Evolutionary conservation across 2,329 filamentous ascomycete species (phyloP), one percentile per base, ranked within the genome.

Genomic region (Pezicula rhizophila): DNA sequence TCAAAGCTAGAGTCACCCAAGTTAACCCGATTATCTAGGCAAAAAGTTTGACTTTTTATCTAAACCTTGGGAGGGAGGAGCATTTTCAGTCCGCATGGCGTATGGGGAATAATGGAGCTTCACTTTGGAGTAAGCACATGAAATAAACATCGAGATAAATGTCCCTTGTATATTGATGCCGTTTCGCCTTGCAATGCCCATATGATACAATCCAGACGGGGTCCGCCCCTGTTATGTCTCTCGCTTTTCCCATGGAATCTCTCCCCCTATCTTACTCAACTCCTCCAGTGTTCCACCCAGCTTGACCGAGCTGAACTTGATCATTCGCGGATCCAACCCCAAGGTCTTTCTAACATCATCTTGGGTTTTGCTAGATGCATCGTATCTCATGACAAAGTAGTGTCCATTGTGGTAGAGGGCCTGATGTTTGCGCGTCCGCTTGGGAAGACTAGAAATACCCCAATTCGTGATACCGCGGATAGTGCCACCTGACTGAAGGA

Each of bases 361-460:
- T 70, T 97, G 92, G 7, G 87, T 84, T 45, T 74, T 68, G 7
- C 83, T 72, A 51, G 84, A 86, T 49, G 85, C 74, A 68, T 99
- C 93, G 76, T 96, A 99, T 60, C 93, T 88, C 87, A 99, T 88
- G 64, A 95, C 87, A 70, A 99, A 99, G 78, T 99, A 95, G 74
- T 97, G 91, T 48, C 93, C 93, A 59, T 83, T 79, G 56, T 80
- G 80, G 77, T 97, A 86, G 57, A 82, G 83, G 60, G 86, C 82
- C 71, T 96, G 90, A 69, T 95, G 85, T 65, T 85, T 85, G 53
- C 83, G 84, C 51, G 84, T 77, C 53, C 89, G 82, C 58, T 84
- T 86, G 42, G 93, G 92, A 15, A 99, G 85, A 42, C 85, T 77
- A 72, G 93, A 96, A 59, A 87, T 79, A 65, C 93, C 93, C 93